Percentiles rank a stretch among this genome's conserved stretches.
These are phyloP conservation scores for Erucastrum elatum DNA, from an alignment of 345 rosid genomes.

Conservation along the genomic window DNA sequence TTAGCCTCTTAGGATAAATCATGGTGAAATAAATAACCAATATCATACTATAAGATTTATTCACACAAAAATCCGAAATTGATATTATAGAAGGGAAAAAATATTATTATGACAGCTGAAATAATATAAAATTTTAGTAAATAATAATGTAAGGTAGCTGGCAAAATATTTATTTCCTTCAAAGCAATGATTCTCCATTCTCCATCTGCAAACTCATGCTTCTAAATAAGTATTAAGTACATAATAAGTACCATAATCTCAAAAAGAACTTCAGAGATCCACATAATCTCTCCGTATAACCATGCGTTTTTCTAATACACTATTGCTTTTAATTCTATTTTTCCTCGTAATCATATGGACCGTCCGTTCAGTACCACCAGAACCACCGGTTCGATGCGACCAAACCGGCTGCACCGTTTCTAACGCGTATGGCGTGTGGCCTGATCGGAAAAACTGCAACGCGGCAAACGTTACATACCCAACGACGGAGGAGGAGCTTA, in stretches of 20 bases:
- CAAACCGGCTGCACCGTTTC: constrained; percentile 54
- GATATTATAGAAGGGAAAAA: no score
- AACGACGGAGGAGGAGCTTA: constrained; percentile 71
- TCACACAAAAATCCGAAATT: background rate
- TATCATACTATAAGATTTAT: background rate
- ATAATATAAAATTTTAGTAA: no score
- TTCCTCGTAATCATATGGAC: background rate
- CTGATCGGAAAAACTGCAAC: constrained; percentile 59
- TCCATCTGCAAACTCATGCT: background rate
- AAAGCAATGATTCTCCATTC: constrained; percentile 19
- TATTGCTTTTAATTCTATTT: background rate
- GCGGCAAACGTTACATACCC: constrained; percentile 56
- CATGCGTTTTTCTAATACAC: constrained; percentile 14
- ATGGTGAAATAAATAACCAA: background rate
- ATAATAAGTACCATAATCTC: background rate
- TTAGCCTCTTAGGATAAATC: background rate
- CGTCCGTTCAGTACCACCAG: constrained; percentile 55
- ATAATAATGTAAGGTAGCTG: background rate
- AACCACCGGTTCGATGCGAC: constrained; percentile 54
- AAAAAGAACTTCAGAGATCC: background rate
- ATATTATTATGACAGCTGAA: no score
- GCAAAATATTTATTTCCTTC: background rate
- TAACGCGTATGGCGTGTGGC: constrained; percentile 79
- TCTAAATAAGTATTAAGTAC: background rate
- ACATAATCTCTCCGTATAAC: background rate